Conservation (phyloP, 2,329 filamentous ascomycete genomes). For the Dryadomyces quercivorus region DNA sequence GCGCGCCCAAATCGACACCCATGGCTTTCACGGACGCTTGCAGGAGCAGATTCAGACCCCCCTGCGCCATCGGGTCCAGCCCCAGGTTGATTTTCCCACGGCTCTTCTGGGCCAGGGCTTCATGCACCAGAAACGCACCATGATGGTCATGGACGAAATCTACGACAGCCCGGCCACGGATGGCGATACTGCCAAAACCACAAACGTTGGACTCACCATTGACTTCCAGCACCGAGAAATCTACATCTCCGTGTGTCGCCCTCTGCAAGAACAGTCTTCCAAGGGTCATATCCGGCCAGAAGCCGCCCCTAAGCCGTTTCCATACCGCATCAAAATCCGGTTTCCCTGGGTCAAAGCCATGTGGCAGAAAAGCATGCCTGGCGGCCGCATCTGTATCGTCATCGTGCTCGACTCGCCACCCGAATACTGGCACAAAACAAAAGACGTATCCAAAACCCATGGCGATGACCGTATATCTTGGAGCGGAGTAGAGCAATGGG, state of each 20-base stretch:
- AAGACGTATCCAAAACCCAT: conserved; percentile 21
- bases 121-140: conserved; percentile 35
- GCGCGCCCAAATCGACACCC: conserved; percentile 3
- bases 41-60: conserved; percentile 9
- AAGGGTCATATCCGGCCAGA: too few species aligned
- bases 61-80: conserved; percentile 11
- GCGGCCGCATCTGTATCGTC: conserved; percentile 26
- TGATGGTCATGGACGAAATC: conserved; percentile 46
- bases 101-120: conserved; percentile 49
- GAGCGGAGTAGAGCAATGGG: conserved; percentile 32
- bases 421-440: conserved; percentile 29
- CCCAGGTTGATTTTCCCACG: conserved; percentile 28
- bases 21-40: conserved; percentile 2
- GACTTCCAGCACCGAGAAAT: conserved; percentile 5
- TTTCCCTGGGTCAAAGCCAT: conserved; percentile 34
- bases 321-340: conserved; percentile 30
- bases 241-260: conserved; percentile 5
- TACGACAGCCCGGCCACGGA: not conserved
- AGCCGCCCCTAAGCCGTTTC: not conserved
- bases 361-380: conserved; percentile 21
- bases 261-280: not conserved
- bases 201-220: conserved; percentile 13
- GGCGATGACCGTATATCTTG: conserved; percentile 21
- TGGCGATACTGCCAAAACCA: not conserved
- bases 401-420: conserved; percentile 38